Evolutionary conservation across 257 asterid species (phyloP), one percentile per base, ranked within the genome.

Genomic region (Lycium barbarum): DNA sequence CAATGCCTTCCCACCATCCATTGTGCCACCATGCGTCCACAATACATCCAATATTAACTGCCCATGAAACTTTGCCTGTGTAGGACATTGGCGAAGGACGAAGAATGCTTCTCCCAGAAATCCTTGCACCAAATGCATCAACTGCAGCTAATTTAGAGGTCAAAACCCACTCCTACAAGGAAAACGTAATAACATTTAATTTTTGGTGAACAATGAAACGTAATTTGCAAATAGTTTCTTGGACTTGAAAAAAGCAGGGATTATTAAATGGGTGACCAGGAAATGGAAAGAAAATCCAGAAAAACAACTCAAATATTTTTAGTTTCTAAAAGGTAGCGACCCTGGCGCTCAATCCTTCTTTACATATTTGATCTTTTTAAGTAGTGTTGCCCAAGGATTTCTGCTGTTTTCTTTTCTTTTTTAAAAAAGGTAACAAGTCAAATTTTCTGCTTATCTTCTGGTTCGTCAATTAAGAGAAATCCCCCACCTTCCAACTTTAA

Each of bases 1-100:
- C 91, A 61, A 95, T 89, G 57, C 98, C 99, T 89, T 95, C 98
- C 99, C 99, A 95, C 98, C 99, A 95, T 26, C 97, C 99, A 85
- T 92, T 97, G 76, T 94, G 91, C 93, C 92, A 91, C 97, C 95
- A 95, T 84, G 92, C 97, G 87, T 94, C 99, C 20, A 95, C 98
- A 40, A 90, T 57, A 38, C 88, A 86, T 71, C 98, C 98, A 73
- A 90, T 85, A 84, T 87, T 90, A 40, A 88, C 47, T 4, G 17
- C 84, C 87, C 83, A 79, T 22, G 91, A 62, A 57, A 87, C 61
- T 5, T 51, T 87, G 33, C 86, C 79, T 73, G 73, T 63, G 9
- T 70, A 86, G 22, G 84, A 67, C 22, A 57, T 59, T 13, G 83
- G 90, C 7, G 83, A 81, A 55, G 99, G 98, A 80, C 98, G 89